A percentile compares a stretch with the other conserved stretches of the same genome.
These are phyloP conservation scores for Hymenoscyphus salicellus DNA, from an alignment of 2,329 filamentous ascomycete species.

Conservation along the genomic window DNA sequence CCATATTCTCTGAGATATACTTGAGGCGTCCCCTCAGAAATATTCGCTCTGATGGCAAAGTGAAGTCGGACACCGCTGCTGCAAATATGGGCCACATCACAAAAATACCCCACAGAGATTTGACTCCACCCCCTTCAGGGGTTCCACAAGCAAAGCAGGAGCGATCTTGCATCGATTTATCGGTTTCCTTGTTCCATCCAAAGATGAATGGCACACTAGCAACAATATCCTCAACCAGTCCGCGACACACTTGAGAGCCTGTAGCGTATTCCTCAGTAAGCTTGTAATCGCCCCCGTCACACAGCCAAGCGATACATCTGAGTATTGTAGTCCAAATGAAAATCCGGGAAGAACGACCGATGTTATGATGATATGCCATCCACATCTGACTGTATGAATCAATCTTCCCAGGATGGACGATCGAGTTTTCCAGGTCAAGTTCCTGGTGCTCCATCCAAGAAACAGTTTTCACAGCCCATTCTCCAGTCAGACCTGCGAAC, in stretches of 20 bases:
- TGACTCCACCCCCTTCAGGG: conserved; percentile 24
- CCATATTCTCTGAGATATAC: conserved; percentile 25
- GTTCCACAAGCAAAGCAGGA: conserved; percentile 54
- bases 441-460: conserved; percentile 52
- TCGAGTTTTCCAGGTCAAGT: conserved; percentile 49
- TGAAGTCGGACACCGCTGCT: conserved; percentile 27
- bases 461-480: conserved; percentile 50
- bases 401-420: conserved; percentile 57
- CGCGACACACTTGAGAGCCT: conserved; percentile 48
- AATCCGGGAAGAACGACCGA: conserved; percentile 52
- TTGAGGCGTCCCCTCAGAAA: conserved; percentile 26
- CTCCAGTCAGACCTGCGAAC: conserved; percentile 48
- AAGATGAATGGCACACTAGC: conserved; percentile 59
- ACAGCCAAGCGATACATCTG: conserved; percentile 58
- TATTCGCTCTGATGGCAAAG: conserved; percentile 20
- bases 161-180: conserved; percentile 29
- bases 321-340: conserved; percentile 54
- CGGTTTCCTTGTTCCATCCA: conserved; percentile 51
- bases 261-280: conserved; percentile 59
- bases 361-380: conserved; percentile 56
- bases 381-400: conserved; percentile 58
- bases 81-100: conserved; percentile 29
- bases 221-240: conserved; percentile 56
- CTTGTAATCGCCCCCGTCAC: conserved; percentile 56
- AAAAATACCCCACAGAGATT: conserved; percentile 24